Evolutionary conservation across 2,329 filamentous ascomycete species (phyloP), one percentile per base, ranked within the genome.

Genomic region (Trichoderma asperellum): DNA sequence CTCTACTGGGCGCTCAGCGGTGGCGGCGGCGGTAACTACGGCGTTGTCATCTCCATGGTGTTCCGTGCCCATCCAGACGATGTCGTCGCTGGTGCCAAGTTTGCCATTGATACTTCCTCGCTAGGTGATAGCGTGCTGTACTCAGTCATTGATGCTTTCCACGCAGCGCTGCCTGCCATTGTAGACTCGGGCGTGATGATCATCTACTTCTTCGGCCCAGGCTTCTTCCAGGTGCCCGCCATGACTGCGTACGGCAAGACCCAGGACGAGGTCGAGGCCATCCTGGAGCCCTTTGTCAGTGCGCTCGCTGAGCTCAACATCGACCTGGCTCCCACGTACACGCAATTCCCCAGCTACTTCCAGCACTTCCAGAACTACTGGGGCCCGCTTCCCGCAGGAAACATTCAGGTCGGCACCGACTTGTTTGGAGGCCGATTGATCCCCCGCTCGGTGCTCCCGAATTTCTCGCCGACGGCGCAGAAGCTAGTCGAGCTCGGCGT

Each of bases 1-100:
- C 80, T 90, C 7, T 89, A 86, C 78, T 91, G 87, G 87, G 88
- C 88, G 5, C 77, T 89, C 2, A 80, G 81, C 55, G 87, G 87
- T 5, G 87, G 87, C 2, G 87, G 88, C 1, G 84, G 83, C 5
- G 81, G 79, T 60, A 66, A 70, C 47, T 85, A 80, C 68, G 83
- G 82, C 1, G 79, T 84, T 4, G 82, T 83, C 7, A 74, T 79
- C 29, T 82, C 79, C 2, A 73, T 80, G 63, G 77, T 77, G 1
- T 76, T 81, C 43, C 77, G 76, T 10, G 77, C 77, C 3, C 79
- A 80, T 61, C 76, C 76, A 2, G 67, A 71, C 40, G 68, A 69
- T 40, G 76, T 76, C 32, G 75, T 78, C 35, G 74, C 75, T 29
- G 79, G 79, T 5, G 77, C 76, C 0, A 77, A 81, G 5, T 57